Percentiles rank a stretch among this genome's conserved stretches.
These are phyloP conservation scores for Boletus pseudopeckii DNA, from an alignment of 768 basidiomycete genomes.

Conservation along the genomic window DNA sequence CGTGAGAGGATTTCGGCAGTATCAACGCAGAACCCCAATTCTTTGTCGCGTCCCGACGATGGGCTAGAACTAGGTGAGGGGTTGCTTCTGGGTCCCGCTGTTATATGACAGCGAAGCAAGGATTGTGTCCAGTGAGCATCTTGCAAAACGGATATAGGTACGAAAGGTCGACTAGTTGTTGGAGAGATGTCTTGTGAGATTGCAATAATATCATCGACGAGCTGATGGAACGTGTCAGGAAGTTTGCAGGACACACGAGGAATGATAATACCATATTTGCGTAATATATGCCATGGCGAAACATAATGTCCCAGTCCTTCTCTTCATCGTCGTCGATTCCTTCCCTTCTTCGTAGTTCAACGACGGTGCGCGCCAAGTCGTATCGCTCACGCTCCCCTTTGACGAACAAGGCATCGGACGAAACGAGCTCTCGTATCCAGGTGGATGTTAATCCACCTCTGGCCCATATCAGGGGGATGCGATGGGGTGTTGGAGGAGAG, in stretches of 20 bases:
- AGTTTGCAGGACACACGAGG: not conserved
- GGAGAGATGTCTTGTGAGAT: constrained; percentile 77
- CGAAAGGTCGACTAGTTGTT: constrained; percentile 63
- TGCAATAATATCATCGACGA: constrained; percentile 72
- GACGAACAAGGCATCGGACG: constrained; percentile 79
- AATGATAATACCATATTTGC: constrained; percentile 66
- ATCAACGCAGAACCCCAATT: constrained; percentile 60
- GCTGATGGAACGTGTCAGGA: constrained; percentile 38
- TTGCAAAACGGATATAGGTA: constrained; percentile 64
- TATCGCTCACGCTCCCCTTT: constrained; percentile 78
- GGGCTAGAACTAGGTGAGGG: constrained; percentile 36
- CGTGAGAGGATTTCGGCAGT: constrained; percentile 48
- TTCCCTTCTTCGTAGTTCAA: constrained; percentile 64
- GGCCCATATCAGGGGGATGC: constrained; percentile 64
- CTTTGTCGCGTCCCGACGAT: constrained; percentile 46
- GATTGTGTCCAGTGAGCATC: constrained; percentile 79
- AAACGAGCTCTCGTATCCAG: constrained; percentile 73
- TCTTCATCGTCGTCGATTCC: constrained; percentile 64
- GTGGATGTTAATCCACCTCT: constrained; percentile 65
- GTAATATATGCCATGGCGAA: constrained; percentile 79
- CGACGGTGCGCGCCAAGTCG: constrained; percentile 66
- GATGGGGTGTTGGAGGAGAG: constrained; percentile 10
- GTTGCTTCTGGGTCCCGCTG: constrained; percentile 29
- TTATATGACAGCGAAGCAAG: constrained; percentile 59
- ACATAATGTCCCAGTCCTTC: constrained; percentile 63